These are phyloP conservation scores for Uronychia setigera DNA, from an alignment of 73 alveolate species.

Conservation along the genomic window DNA sequence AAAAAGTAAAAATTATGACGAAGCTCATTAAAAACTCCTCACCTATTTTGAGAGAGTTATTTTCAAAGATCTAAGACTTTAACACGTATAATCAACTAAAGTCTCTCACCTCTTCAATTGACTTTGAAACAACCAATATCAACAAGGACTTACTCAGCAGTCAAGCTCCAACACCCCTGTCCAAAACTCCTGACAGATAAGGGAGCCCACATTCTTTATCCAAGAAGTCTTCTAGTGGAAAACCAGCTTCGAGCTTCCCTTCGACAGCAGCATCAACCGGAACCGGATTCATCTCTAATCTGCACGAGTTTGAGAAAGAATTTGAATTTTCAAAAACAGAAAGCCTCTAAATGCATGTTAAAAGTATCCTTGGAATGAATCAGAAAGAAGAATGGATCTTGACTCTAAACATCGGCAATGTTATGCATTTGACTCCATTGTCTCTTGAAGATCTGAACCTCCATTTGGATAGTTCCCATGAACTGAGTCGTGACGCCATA, in stretches of 20 bases:
- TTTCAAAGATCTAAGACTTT: conserved; percentile 18
- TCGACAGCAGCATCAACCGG: conserved; percentile 2
- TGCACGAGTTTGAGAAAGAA: conserved; percentile 35
- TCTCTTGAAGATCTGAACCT: conserved; percentile 83
- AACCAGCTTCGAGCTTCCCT: conserved; percentile 34
- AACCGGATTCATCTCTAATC: neutral
- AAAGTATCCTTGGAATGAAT: conserved; percentile 68
- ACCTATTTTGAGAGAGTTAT: conserved; percentile 31
- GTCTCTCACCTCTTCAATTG: neutral
- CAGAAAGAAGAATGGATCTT: conserved; percentile 91
- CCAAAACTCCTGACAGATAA: neutral
- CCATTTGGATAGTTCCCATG: conserved; percentile 85
- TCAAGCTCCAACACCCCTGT: neutral
- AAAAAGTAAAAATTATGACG: conserved; percentile 28
- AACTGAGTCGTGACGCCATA: conserved; percentile 90
- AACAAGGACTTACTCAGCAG: neutral
- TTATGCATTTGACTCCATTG: conserved; percentile 90
- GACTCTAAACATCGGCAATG: conserved; percentile 88
- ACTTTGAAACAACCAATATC: neutral
- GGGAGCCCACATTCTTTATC: neutral
- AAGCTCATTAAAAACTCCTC: conserved; percentile 35
- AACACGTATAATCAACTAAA: conserved; percentile 25
- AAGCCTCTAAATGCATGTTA: conserved; percentile 37
- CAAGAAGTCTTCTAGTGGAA: conserved; percentile 14
- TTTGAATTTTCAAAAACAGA: conserved; percentile 28